Base-by-base conservation (phyloP, 1,284 basidiomycete genomes). In the Ganoderma leucocontextum region DNA sequence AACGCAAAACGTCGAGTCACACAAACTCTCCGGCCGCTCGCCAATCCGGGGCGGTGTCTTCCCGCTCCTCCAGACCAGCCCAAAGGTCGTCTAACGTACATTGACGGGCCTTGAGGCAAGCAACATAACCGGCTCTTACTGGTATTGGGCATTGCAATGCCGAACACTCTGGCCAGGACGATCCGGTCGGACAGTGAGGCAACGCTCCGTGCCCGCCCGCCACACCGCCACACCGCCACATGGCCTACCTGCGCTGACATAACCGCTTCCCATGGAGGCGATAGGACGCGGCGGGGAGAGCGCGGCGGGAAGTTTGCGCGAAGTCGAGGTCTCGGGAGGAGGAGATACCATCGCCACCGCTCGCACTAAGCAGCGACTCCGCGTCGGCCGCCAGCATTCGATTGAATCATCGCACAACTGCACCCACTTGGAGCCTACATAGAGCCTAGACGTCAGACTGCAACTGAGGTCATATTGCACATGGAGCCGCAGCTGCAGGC, bases 11-110 rank as follows among this genome's bases (percentile, higher is more conserved):
- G 15, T 36, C 55, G 70, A 66, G 67, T 69, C 70, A 65, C 36
- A 41, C 35, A 19, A 36, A 35, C 22, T 49, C n/a, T 66, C 66
- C 53, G 65, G 65, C 70, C 67, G 70, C 64, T 47, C 68, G 39
- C 53, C 33, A 60, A 44, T 68, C 69, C 65, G 67, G 70, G 61
- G 68, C 68, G 55, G 69, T 70, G 68, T 67, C 33, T 42, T 17
- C 49, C 33, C 19, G 15, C 53, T 53, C 52, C 52, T 53, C 19
- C 41, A 35, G 25, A 57, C 39, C 44, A 35, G 49, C 17, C 64
- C 33, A 60, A 49, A 53, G 39, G 38, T 59, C 64, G 63, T 39
- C 35, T 60, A 52, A 42, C 63, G 65, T 61, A 57, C 60, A 55
- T 60, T 52, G 60, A 39, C 64, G 35, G 29, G 39, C 59, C 55